phyloP scores from a whole-genome alignment of 2,329 filamentous ascomycete genomes.

The Penicillium sp. region DNA sequence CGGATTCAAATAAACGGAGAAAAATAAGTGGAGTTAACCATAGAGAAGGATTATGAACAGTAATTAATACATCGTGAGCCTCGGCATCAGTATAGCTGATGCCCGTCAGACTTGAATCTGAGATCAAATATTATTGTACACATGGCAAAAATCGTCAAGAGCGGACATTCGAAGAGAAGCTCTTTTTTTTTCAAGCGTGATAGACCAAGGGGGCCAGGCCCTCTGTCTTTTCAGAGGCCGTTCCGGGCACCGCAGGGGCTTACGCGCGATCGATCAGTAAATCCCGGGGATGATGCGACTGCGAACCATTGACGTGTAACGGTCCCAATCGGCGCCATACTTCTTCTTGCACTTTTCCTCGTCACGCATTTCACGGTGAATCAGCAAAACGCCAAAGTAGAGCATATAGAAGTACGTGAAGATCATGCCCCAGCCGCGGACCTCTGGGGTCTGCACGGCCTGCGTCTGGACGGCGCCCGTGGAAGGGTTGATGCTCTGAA shows the following conservation, averaged over 20 bases:
- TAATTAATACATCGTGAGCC: background rate
- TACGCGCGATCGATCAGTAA: conserved; percentile 50
- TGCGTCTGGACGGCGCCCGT: conserved; percentile 63
- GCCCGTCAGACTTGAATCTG: background rate
- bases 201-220: too few species aligned
- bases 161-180: too few species aligned
- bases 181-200: too few species aligned
- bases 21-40: conserved; percentile 12
- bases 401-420: conserved; percentile 93
- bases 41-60: background rate
- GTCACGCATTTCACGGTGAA: conserved; percentile 81
- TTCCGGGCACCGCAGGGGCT: too few species aligned
- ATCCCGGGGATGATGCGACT: conserved; percentile 80
- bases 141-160: background rate
- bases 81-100: too few species aligned
- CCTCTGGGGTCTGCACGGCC: conserved; percentile 65
- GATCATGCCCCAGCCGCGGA: conserved; percentile 75
- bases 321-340: conserved; percentile 88
- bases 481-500: conserved; percentile 42
- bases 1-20: conserved; percentile 25
- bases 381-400: conserved; percentile 80
- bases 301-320: conserved; percentile 75
- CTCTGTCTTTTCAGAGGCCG: too few species aligned
- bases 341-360: conserved; percentile 87
- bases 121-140: background rate